phyloP scores from a whole-genome alignment of 768 basidiomycete genomes.

The Pleurotus citrinopileatus region DNA sequence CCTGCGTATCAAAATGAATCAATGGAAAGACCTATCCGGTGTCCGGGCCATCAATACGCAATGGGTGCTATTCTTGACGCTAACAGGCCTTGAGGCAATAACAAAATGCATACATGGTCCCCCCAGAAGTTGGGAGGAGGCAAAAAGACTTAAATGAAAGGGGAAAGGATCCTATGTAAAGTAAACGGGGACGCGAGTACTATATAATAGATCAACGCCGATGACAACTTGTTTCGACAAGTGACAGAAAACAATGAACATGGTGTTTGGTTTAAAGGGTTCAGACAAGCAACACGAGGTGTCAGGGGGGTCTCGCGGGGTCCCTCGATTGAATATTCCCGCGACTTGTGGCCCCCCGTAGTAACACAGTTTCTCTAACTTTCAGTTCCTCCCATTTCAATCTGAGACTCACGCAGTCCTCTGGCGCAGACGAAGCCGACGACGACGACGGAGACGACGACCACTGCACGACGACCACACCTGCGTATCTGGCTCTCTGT shows the following conservation, averaged over 20 bases:
- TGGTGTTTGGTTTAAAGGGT: neutral
- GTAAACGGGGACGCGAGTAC: too few species aligned
- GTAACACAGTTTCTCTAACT: neutral
- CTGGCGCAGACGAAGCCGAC: slow-evolving; percentile 3
- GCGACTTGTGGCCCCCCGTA: slow-evolving; percentile 1
- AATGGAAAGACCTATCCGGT: too few species aligned
- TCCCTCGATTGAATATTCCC: slow-evolving; percentile 5
- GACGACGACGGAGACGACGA: slow-evolving; percentile 7
- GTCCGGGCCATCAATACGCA: too few species aligned
- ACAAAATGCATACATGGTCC: too few species aligned
- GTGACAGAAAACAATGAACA: neutral
- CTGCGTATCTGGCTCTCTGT: neutral
- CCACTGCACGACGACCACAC: neutral
- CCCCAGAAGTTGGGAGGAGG: too few species aligned
- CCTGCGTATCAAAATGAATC: too few species aligned
- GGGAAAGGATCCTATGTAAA: too few species aligned
- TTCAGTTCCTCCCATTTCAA: neutral
- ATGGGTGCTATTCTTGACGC: too few species aligned
- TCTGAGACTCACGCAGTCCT: slow-evolving; percentile 8
- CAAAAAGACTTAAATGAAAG: too few species aligned
- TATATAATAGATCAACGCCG: neutral
- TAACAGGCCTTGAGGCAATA: too few species aligned
- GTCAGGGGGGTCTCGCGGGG: slow-evolving; percentile 3
- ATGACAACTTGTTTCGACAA: neutral
- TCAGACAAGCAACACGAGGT: neutral